Base-by-base conservation (phyloP, 768 basidiomycete species). In the Lenzites betulinus region DNA sequence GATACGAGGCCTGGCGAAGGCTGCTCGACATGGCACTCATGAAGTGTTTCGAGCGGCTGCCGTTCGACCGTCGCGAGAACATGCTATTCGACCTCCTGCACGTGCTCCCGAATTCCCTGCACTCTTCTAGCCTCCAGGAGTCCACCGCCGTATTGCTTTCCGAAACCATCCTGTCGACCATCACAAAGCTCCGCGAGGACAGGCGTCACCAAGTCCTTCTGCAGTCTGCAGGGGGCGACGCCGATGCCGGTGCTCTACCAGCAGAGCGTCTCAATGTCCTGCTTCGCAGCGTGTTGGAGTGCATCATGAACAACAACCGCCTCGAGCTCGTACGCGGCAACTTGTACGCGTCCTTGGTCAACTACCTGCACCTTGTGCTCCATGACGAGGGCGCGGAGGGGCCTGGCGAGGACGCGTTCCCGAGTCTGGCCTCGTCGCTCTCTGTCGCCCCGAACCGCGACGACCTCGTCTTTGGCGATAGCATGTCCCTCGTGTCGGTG, bases 301-400 rank as follows among this genome's bases (percentile, higher is more conserved):
- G 87, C 49, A 82, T 95, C 56, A 68, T 89, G 58, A 86, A 90
- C 62, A 88, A 83, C 60, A 91, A 89, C 60, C 88, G 86, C 13
- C 83, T 89, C 26, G 93, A 96, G 69, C 79, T 92, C 51, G 89
- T 95, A 18, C 88, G 95, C 25, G 96, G 96, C 7, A 98, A 98
- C 70, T 79, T 98, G n/a, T 98, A 96, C 72, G 93, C 93, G 3
- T 79, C 92, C 5, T 77, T 98, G 58, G 85, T 93, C 75, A 96
- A 96, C 73, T 95, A 93, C 69, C 76, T 96, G 42, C 89, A 95
- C 68, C 82, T 96, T n/a, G 77, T 90, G 48, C 52, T 65, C 11
- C 58, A 60, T 15, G 63, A 51, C 36, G 63, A 64, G 39, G 54
- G 48, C 1, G 26, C 52, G 2, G 62, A 61, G 20, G 42, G 49